Conservation (phyloP, 176 grass and related monocot genomes). For the Aegilops tauschii region DNA sequence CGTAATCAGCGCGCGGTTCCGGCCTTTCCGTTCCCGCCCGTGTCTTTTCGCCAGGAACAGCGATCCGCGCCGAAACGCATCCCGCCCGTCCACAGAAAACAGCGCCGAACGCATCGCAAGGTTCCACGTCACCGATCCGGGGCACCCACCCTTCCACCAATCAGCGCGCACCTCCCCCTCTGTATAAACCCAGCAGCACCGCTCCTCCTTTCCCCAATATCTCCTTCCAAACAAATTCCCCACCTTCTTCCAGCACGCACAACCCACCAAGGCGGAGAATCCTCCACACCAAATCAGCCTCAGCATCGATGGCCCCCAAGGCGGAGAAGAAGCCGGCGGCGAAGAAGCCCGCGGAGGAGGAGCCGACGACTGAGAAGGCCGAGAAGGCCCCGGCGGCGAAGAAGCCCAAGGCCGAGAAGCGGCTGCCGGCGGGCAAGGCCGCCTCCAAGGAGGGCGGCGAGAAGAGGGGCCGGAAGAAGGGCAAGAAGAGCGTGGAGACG, state of each 20-base stretch:
- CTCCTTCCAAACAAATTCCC: neutral
- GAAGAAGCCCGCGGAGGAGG: conserved; percentile 9
- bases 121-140: neutral
- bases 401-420: neutral
- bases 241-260: neutral
- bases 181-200: neutral
- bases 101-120: neutral
- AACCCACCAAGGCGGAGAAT: neutral
- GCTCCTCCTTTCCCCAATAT: neutral
- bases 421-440: neutral
- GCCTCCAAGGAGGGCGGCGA: neutral
- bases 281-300: too few relatives aligned
- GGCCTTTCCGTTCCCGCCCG: too few relatives aligned
- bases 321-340: conserved; percentile 11
- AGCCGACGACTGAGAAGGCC: neutral
- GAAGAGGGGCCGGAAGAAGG: conserved; percentile 1
- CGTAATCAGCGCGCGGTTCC: too few relatives aligned
- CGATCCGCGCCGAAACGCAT: neutral
- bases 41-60: too few relatives aligned
- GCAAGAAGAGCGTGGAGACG: conserved; percentile 55
- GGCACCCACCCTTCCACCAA: neutral
- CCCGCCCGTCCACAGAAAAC: neutral
- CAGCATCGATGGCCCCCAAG: neutral
- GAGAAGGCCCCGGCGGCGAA: neutral
- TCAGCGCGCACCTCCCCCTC: neutral